phyloP scores from a whole-genome alignment of 2,329 filamentous ascomycete species.

The Karstenula rhodostoma region DNA sequence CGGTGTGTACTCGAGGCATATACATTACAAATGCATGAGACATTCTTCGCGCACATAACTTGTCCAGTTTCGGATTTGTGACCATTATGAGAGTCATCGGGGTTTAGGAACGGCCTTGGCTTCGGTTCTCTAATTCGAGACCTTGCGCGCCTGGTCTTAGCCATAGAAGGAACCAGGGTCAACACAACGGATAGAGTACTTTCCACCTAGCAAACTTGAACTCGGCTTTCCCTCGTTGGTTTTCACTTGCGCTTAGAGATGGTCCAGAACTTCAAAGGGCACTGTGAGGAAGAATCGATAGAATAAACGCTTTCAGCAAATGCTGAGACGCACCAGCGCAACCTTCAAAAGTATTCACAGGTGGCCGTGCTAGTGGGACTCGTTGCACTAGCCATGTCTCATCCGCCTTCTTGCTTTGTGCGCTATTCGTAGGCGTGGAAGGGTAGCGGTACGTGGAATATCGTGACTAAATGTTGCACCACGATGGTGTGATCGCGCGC shows the following conservation, averaged over 20 bases:
- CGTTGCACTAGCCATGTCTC: not conserved
- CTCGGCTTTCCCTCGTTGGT: no score
- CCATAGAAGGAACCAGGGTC: no score
- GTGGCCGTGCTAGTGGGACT: no score
- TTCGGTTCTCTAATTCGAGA: no score
- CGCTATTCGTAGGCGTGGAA: not conserved
- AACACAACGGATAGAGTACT: no score
- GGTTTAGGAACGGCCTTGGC: not conserved
- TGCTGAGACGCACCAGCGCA: not conserved
- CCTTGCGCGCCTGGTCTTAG: no score
- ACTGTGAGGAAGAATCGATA: no score
- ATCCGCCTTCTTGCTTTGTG: not conserved
- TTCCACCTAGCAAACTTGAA: no score
- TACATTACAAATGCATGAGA: not conserved
- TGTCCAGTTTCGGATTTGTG: not conserved
- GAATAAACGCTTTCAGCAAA: not conserved
- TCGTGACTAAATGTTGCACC: not conserved
- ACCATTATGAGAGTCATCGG: not conserved
- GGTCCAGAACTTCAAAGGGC: no score
- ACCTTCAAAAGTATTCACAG: not conserved
- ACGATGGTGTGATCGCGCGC: not conserved
- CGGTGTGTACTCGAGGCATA: not conserved
- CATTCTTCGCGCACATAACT: not conserved
- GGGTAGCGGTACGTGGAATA: not conserved
- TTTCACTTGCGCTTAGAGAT: no score